Evolutionary conservation across 2,329 filamentous ascomycete species (phyloP).

Genomic region (Dothideomycetes sp.): DNA sequence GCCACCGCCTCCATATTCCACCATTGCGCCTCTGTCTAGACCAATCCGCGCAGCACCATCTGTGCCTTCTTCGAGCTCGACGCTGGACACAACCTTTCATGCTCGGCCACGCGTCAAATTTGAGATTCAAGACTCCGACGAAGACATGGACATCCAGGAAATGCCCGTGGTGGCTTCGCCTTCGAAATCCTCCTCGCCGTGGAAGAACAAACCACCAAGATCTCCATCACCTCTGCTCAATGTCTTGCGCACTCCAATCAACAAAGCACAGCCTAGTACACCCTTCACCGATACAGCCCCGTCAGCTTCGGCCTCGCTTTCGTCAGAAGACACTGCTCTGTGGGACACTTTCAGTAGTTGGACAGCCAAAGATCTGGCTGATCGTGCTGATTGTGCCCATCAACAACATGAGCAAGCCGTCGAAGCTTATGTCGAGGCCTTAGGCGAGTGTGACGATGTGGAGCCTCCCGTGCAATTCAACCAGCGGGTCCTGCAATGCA

Average conservation of each 20-base stretch:
- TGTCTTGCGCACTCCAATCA: not conserved
- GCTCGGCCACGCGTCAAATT: not conserved
- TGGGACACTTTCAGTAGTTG: constrained; percentile 3
- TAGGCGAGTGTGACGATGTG: constrained; percentile 6
- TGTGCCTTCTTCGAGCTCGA: constrained; percentile 7
- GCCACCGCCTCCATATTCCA: constrained; percentile 34
- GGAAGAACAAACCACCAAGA: constrained; percentile 7
- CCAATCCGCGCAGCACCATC: not conserved
- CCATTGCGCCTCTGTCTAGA: constrained; percentile 19
- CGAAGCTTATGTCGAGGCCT: constrained; percentile 7
- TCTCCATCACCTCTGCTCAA: too few species aligned
- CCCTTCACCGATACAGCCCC: not conserved
- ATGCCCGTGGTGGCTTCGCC: constrained; percentile 4
- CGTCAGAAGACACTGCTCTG: constrained; percentile 6
- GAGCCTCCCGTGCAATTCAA: constrained; percentile 1
- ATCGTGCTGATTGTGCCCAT: not conserved
- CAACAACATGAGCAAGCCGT: constrained; percentile 6
- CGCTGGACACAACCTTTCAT: constrained; percentile 1
- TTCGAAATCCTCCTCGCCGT: constrained; percentile 3
- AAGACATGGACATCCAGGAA: constrained; percentile 6
- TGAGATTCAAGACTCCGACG: constrained; percentile 5
- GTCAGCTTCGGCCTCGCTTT: constrained; percentile 2
- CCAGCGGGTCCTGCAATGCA: not conserved
- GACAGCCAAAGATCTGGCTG: constrained; percentile 3
- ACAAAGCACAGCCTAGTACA: not conserved